phyloP scores from a whole-genome alignment of 108 stramenopile genomes.

The Nitzschia palea region DNA sequence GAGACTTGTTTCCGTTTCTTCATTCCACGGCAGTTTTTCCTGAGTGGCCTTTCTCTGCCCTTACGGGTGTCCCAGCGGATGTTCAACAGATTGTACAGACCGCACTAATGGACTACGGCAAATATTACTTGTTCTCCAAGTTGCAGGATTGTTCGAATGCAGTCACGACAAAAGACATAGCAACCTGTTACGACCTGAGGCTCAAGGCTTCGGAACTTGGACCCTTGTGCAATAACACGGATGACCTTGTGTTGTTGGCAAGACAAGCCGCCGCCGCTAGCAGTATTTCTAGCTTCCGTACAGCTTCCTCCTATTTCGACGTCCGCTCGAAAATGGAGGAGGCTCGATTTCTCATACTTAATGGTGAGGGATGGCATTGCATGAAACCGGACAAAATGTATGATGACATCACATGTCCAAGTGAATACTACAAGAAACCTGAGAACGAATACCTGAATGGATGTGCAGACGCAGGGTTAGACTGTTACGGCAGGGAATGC shows the following conservation, averaged over 20 bases:
- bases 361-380: conserved; percentile 16
- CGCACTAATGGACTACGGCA: conserved; percentile 16
- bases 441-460: not conserved
- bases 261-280: conserved; percentile 1
- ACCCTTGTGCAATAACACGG: conserved; percentile 12
- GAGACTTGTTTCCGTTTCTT: conserved; percentile 34
- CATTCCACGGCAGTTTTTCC: conserved; percentile 30
- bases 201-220: not conserved
- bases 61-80: conserved; percentile 22
- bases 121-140: conserved; percentile 8
- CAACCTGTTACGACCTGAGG: not conserved
- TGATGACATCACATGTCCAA: conserved; percentile 36
- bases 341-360: conserved; percentile 22
- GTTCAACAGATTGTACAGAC: conserved; percentile 32
- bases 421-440: not conserved
- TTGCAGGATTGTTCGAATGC: conserved; percentile 6
- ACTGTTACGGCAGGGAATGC: conserved; percentile 11
- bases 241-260: not conserved
- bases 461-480: not conserved
- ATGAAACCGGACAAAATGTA: conserved; percentile 21
- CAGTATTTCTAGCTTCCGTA: conserved; percentile 21
- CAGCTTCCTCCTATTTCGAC: conserved; percentile 30
- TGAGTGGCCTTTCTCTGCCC: conserved; percentile 42
- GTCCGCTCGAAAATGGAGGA: conserved; percentile 30
- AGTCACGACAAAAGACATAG: not conserved